A percentile compares a stretch with the other conserved stretches of the same genome.
Conservation (phyloP, 2,329 filamentous ascomycete species). For the Pyrenophora graminea region DNA sequence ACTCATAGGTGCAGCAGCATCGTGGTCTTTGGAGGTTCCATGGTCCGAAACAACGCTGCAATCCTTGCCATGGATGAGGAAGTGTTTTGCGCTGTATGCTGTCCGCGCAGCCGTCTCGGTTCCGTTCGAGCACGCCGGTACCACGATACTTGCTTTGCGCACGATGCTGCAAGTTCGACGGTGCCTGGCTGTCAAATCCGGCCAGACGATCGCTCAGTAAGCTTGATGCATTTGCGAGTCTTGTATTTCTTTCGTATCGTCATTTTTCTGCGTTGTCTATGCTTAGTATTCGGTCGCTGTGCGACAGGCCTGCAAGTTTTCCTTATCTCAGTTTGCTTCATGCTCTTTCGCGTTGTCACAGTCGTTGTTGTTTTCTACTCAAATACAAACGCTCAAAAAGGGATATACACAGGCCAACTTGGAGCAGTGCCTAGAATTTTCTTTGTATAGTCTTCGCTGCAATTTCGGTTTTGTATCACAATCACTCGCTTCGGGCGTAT, state of each 20-base stretch:
- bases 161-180: conserved; percentile 33
- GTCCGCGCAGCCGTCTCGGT: conserved; percentile 24
- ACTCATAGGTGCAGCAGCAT: conserved; percentile 36
- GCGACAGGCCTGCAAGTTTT: too few relatives aligned
- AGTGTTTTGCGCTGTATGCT: conserved; percentile 38
- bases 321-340: too few relatives aligned
- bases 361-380: neutral
- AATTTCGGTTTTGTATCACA: neutral
- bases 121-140: conserved; percentile 28
- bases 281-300: too few relatives aligned
- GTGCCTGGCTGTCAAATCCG: conserved; percentile 23
- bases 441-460: neutral
- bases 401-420: neutral
- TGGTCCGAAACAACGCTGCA: conserved; percentile 8
- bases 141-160: conserved; percentile 29
- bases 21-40: conserved; percentile 19
- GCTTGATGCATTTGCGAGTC: neutral
- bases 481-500: neutral
- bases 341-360: too few relatives aligned
- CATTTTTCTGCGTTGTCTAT: neutral
- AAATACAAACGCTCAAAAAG: neutral
- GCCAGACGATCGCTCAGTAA: neutral
- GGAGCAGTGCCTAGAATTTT: neutral
- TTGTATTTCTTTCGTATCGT: neutral
- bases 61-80: conserved; percentile 29